Evolutionary conservation across 768 basidiomycete species (phyloP).

Genomic region (Chlorophyllum brunneum): DNA sequence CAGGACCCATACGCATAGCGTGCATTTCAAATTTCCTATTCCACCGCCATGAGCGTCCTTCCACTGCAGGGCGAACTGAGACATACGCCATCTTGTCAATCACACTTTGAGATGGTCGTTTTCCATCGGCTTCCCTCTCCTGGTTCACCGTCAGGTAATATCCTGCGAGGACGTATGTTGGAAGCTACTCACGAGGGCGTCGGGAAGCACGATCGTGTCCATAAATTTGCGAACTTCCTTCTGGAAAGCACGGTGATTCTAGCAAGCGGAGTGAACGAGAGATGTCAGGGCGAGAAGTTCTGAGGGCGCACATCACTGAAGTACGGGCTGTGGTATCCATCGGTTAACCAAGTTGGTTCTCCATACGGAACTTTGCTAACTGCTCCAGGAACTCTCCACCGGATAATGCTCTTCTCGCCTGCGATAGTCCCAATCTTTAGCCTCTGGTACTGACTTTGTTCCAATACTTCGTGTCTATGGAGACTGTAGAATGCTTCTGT

Average conservation of each 20-base stretch:
- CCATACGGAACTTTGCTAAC: constrained; percentile 81
- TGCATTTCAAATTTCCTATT: constrained; percentile 64
- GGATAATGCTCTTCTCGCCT: constrained; percentile 55
- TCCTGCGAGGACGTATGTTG: not conserved
- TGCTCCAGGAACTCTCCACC: constrained; percentile 47
- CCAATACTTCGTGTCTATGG: constrained; percentile 81
- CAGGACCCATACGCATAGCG: constrained; percentile 93
- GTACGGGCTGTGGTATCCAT: constrained; percentile 68
- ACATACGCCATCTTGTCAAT: constrained; percentile 85
- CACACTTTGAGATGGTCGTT: constrained; percentile 74
- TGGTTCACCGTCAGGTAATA: not conserved
- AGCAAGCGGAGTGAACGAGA: not conserved
- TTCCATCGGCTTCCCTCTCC: constrained; percentile 79
- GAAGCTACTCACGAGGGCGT: constrained; percentile 24
- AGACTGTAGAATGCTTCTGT: constrained; percentile 88
- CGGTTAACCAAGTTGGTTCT: constrained; percentile 79
- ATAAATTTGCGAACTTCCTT: constrained; percentile 62
- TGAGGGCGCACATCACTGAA: constrained; percentile 57
- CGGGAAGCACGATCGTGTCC: constrained; percentile 62
- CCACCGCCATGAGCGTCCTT: constrained; percentile 22
- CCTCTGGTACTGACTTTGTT: constrained; percentile 68
- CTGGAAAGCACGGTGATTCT: constrained; percentile 61
- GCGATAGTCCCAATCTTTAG: constrained; percentile 71
- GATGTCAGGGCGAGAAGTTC: constrained; percentile 27
- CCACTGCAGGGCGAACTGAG: constrained; percentile 48